phyloP scores from a whole-genome alignment of 495 filamentous ascomycete genomes.

The Trichoderma asperelloides region DNA sequence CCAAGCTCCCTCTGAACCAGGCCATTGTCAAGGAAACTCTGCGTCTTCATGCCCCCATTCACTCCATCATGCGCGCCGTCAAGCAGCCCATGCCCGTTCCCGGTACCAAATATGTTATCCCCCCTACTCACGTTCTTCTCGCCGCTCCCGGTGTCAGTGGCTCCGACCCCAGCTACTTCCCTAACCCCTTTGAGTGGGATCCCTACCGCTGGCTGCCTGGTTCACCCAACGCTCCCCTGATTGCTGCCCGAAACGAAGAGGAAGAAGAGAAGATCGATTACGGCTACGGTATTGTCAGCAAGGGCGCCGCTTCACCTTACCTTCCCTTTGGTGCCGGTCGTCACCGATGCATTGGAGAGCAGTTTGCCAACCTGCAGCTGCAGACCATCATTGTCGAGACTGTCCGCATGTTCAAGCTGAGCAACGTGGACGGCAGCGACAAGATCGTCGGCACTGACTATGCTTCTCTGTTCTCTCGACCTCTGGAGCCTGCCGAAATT shows the following conservation, averaged over 20 bases:
- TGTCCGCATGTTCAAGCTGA: constrained; percentile 66
- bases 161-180: constrained; percentile 64
- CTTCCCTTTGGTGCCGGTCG: constrained; percentile 90
- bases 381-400: constrained; percentile 74
- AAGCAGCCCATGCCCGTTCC: constrained; percentile 70
- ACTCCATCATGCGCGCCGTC: constrained; percentile 79
- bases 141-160: constrained; percentile 73
- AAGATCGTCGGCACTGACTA: constrained; percentile 80
- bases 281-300: constrained; percentile 85
- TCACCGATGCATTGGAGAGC: constrained; percentile 93
- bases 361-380: constrained; percentile 91
- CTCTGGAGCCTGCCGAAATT: constrained; percentile 54
- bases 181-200: constrained; percentile 72
- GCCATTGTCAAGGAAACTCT: constrained; percentile 74
- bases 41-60: constrained; percentile 71
- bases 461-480: constrained; percentile 54
- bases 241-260: constrained; percentile 39
- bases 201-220: constrained; percentile 74
- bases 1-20: constrained; percentile 59
- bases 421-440: constrained; percentile 57
- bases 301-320: constrained; percentile 80
- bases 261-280: constrained; percentile 79
- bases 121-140: constrained; percentile 65
- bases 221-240: constrained; percentile 32
- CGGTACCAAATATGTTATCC: constrained; percentile 71